Conservation (phyloP, 257 asterid species). For the Orobanche coerulescens region DNA sequence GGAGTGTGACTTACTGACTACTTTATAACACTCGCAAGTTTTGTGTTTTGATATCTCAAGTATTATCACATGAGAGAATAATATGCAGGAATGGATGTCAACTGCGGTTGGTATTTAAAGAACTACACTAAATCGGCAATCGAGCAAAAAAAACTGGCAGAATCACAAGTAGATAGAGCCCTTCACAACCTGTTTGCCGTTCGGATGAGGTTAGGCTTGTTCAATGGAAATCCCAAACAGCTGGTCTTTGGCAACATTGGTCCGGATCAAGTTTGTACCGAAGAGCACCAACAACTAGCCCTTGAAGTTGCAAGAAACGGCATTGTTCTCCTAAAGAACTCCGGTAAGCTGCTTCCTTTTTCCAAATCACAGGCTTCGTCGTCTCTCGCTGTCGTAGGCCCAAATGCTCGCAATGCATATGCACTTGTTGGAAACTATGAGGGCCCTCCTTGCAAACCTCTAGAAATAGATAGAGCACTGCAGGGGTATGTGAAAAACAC, state of each 20-base stretch:
- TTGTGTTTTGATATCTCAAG: too few species aligned
- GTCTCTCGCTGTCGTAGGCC: slow-evolving; percentile 73
- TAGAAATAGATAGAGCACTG: slow-evolving; percentile 44
- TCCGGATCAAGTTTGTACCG: slow-evolving; percentile 50
- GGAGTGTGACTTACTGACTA: too few species aligned
- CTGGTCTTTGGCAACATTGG: slow-evolving; percentile 46
- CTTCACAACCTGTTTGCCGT: slow-evolving; percentile 66
- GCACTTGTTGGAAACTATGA: slow-evolving; percentile 60
- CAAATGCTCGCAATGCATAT: slow-evolving; percentile 44
- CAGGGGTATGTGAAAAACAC: slow-evolving; percentile 30
- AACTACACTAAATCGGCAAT: slow-evolving; percentile 71
- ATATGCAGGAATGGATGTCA: slow-evolving; percentile 72
- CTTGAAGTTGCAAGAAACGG: slow-evolving; percentile 76
- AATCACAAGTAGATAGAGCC: slow-evolving; percentile 55
- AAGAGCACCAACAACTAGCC: slow-evolving; percentile 54
- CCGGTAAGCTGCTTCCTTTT: slow-evolving; percentile 55
- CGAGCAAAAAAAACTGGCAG: slow-evolving; percentile 38
- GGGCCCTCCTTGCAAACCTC: slow-evolving; percentile 64
- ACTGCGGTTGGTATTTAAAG: slow-evolving; percentile 59
- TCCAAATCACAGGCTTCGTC: slow-evolving; percentile 36
- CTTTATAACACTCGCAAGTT: too few species aligned
- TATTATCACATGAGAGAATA: neutral
- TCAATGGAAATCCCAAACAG: slow-evolving; percentile 55
- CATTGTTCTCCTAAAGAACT: slow-evolving; percentile 78
- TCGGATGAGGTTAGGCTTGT: slow-evolving; percentile 76